Base-by-base conservation (phyloP, 352 stramenopile genomes). In the Globisporangium radiosum region DNA sequence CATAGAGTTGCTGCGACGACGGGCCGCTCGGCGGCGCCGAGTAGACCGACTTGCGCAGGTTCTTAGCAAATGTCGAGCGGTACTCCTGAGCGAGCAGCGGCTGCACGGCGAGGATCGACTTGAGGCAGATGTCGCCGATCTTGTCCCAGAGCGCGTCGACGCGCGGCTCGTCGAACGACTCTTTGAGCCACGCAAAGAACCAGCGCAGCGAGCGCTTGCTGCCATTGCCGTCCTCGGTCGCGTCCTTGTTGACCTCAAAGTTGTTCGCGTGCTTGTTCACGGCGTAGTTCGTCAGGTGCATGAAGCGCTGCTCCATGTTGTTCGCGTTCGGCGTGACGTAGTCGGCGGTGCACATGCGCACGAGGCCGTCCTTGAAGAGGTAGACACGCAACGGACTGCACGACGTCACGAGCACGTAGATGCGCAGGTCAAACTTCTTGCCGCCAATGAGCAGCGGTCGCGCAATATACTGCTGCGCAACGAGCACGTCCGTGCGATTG, bases 121-220 rank as follows among this genome's bases (percentile, higher is more conserved):
- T 98, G 38, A 97, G 78, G 66, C 87, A 97, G 54, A 98, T 96
- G 62, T 97, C 85, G 49, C 93, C 92, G 62, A 98, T 98, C 51
- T 86, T 75, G 14, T 85, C 70, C 95, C 95, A 98, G 38, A 98
- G 65, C 13, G 66, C 58, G 50, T 91, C 83, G 5, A 95, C 79
- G 10, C 76, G 79, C 10, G 74, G 66, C 14, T 83, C 66, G 6
- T 86, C 67, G 45, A 81, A 84, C 52, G 83, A 60, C 36, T 88
- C 55, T 33, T 74, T 77, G 14, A 98, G 66, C 89, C 90, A 98
- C 19, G 69, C 61, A 33, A 98, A 82, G 57, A 98, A 97, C 95
- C 95, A 98, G 36, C 74, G 79, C 38, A 97, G 72, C 42, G 83
- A 92, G 7, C 89, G 78, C 55, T 97, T 97, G 66, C 80, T 96